Evolutionary conservation across 805 yeast genomes (phyloP), one percentile per base, ranked within the genome.

Genomic region (Candida methanosorbosa): DNA sequence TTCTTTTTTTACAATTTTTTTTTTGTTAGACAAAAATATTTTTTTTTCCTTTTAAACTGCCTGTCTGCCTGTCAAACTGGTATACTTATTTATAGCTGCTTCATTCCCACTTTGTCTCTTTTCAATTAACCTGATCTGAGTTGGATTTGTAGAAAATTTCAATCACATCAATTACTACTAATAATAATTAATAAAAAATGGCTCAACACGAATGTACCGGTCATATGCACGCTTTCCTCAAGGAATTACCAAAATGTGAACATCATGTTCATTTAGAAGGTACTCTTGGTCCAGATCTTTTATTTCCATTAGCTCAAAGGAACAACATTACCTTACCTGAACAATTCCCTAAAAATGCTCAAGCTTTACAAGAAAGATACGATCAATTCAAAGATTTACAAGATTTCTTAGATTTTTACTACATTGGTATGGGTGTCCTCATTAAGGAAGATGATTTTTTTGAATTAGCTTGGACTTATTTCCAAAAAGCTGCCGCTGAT

Each of bases 211-310:
- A 58, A 36, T 57, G 67, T 35, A 36, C 52, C 21, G 49, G 49
- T 13, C 55, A 59, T 35, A 65, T 70, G 65, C 59, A 59, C 36
- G 48, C 55, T 38, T 82, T 81, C 55, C 66, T 82, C 32, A 62
- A 57, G 27, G 90, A 79, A 45, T 63, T 84, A 33, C 94, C 94
- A 38, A 84, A 84, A 57, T 83, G 92, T 63, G 94, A 84, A 56
- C 90, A 83, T 54, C 94, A 84, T 52, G 72, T 83, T 40, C 94
- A 84, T 57, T 55, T 84, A 30, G 94, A 83, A 62, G 94, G 94
- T 23, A 81, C 94, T 27, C 56, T 83, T 37, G 82, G 79, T 41
- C 92, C 94, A n/a, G 72, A 73, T 32, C 66, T 82, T 25, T 61
- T 83, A 38, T 80, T 81, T 57, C 71, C 74, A 34, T 61, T 83